Conservation (phyloP, 1,284 basidiomycete species). For the Pholiota adiposa region DNA sequence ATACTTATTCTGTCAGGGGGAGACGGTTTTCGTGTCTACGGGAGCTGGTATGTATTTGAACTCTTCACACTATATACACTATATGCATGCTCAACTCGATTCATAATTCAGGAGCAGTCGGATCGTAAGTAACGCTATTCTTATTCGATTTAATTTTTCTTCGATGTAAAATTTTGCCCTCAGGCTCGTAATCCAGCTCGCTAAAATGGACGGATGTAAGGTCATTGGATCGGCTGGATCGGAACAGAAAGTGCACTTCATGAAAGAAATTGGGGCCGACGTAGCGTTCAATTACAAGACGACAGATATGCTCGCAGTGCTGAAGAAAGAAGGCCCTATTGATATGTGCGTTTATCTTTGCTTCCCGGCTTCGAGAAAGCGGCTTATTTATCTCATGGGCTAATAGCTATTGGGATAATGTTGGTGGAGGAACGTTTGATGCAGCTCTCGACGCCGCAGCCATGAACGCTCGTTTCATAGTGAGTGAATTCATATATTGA, state of each 20-base stretch:
- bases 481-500: no score
- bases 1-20: constrained; percentile 40
- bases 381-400: background rate
- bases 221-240: constrained; percentile 79
- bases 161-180: background rate
- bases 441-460: constrained; percentile 30
- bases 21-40: constrained; percentile 58
- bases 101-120: constrained; percentile 32
- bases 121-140: constrained; percentile 33
- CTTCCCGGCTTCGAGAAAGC: background rate
- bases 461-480: no score
- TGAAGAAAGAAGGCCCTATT: constrained; percentile 62
- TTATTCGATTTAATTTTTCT: background rate
- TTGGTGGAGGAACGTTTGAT: constrained; percentile 59
- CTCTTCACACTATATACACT: background rate
- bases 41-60: constrained; percentile 48
- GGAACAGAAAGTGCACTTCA: constrained; percentile 67
- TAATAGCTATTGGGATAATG: constrained; percentile 46
- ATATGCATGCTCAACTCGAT: background rate
- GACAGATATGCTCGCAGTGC: constrained; percentile 49
- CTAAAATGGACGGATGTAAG: constrained; percentile 62
- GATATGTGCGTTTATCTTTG: constrained; percentile 43
- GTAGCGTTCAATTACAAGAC: constrained; percentile 79
- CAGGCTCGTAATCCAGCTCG: constrained; percentile 57
- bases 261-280: constrained; percentile 69